These are phyloP conservation scores for Malbranchea zuffiana DNA, from an alignment of 2,329 filamentous ascomycete genomes.

Conservation along the genomic window DNA sequence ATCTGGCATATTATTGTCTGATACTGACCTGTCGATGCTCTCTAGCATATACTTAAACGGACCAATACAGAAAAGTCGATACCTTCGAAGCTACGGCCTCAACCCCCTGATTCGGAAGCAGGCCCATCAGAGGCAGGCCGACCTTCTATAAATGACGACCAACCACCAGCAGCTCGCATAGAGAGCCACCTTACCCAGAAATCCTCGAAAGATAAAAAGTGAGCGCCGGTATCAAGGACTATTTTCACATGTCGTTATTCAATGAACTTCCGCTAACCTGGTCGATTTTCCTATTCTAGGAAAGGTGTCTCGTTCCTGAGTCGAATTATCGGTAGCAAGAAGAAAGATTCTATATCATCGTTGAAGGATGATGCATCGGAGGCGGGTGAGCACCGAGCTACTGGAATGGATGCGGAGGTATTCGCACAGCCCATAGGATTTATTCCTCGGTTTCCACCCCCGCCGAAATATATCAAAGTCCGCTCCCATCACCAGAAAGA, in stretches of 20 bases:
- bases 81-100: slow-evolving; percentile 33
- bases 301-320: slow-evolving; percentile 87
- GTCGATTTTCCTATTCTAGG: slow-evolving; percentile 35
- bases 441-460: slow-evolving; percentile 76
- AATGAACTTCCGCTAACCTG: neutral
- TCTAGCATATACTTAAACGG: slow-evolving; percentile 53
- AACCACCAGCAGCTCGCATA: slow-evolving; percentile 16
- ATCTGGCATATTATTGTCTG: neutral
- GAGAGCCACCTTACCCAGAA: slow-evolving; percentile 20
- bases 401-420: slow-evolving; percentile 72
- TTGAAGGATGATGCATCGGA: slow-evolving; percentile 55
- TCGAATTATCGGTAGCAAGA: slow-evolving; percentile 67
- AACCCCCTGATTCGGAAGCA: slow-evolving; percentile 32
- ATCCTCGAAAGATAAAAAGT: slow-evolving; percentile 54
- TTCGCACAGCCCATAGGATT: slow-evolving; percentile 73
- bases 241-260: neutral
- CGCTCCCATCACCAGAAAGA: slow-evolving; percentile 68
- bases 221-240: slow-evolving; percentile 23
- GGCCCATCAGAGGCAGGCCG: slow-evolving; percentile 28
- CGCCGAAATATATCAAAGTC: slow-evolving; percentile 82
- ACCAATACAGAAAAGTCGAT: slow-evolving; percentile 54
- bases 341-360: slow-evolving; percentile 48
- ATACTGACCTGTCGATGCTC: slow-evolving; percentile 2
- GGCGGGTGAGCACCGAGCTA: slow-evolving; percentile 56
- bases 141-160: slow-evolving; percentile 23